Evolutionary conservation across 345 rosid genomes (phyloP), one percentile per base, ranked within the genome.

Genomic region (Lepidium didymum): DNA sequence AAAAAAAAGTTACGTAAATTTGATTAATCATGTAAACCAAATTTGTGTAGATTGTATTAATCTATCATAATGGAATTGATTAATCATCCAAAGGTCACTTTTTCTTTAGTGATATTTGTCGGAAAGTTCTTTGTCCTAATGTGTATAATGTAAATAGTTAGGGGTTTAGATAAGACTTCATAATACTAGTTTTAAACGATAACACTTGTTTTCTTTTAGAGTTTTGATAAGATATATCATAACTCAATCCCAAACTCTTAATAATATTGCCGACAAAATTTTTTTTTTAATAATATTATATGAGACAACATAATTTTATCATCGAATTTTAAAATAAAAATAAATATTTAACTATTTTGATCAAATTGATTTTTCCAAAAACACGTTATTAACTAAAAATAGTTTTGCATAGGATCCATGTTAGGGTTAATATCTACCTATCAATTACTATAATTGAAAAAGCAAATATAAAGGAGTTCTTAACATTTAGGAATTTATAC

Each of bases 121-220:
- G 55, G 47, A 53, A 43, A 52, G 40, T 62, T 70, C 10, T 62
- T 34, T 70, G 19, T 70, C 56, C 4, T 33, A 41, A 61, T 51
- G 56, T 62, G 15, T 34, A 42, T 70, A 19, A 52, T 62, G 62
- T 53, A 14, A 43, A 62, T 21, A 52, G 21, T 38, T 37, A 29
- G 34, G 29, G 34, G 29, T 19, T 18, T 40, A 19, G 51, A 69
- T 50, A 69, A 38, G 34, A 61, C 52, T 44, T 4, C 35, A 40
- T 16, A 16, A 3, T 16, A 58, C 38, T 60, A 31, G 1, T 61
- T 61, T 10, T 62, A 10, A 31, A 19, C 13, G 0, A 12, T 2
- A 43, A 38, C 29, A 18, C 7, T 34, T n/a, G n/a, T n/a, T n/a
- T n/a, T n/a, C n/a, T n/a, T n/a, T n/a, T n/a, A n/a, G n/a, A n/a